Percentiles rank a stretch among this genome's conserved stretches.
Conservation (phyloP, 495 filamentous ascomycete genomes). For the Xylaria cubensis region DNA sequence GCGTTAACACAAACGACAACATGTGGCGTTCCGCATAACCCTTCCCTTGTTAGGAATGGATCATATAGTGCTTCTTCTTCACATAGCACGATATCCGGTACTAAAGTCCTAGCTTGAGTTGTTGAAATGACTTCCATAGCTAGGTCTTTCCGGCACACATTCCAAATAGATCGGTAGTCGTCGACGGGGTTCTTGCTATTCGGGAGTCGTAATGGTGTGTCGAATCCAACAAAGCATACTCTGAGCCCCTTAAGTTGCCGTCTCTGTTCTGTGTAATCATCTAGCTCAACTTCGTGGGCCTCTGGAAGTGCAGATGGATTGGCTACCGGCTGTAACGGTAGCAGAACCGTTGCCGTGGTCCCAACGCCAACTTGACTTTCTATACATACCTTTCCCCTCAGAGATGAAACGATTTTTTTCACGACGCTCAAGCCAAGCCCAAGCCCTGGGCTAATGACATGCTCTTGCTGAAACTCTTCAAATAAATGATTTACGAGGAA, state of each 20-base stretch:
- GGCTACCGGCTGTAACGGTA: constrained; percentile 45
- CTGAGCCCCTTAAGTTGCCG: constrained; percentile 44
- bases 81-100: constrained; percentile 34
- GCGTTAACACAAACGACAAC: constrained; percentile 36
- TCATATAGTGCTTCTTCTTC: constrained; percentile 16
- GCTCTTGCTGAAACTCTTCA: constrained; percentile 73
- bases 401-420: constrained; percentile 63
- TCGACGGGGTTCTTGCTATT: constrained; percentile 35
- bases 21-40: constrained; percentile 15
- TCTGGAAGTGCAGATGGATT: constrained; percentile 9
- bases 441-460: constrained; percentile 66
- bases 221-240: constrained; percentile 43
- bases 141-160: constrained; percentile 39
- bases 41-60: constrained; percentile 4
- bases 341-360: constrained; percentile 63
- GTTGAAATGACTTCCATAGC: constrained; percentile 34
- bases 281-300: constrained; percentile 16
- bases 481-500: constrained; percentile 69
- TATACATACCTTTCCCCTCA: constrained; percentile 65
- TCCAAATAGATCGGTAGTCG: constrained; percentile 31
- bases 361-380: constrained; percentile 63
- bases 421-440: constrained; percentile 75
- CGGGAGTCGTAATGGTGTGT: constrained; percentile 34
- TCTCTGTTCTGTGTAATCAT: constrained; percentile 40
- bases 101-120: not conserved